A percentile compares a stretch with the other conserved stretches of the same genome.
Conservation (phyloP, 1,284 basidiomycete genomes). For the Cutaneotrichosporon sp. region DNA sequence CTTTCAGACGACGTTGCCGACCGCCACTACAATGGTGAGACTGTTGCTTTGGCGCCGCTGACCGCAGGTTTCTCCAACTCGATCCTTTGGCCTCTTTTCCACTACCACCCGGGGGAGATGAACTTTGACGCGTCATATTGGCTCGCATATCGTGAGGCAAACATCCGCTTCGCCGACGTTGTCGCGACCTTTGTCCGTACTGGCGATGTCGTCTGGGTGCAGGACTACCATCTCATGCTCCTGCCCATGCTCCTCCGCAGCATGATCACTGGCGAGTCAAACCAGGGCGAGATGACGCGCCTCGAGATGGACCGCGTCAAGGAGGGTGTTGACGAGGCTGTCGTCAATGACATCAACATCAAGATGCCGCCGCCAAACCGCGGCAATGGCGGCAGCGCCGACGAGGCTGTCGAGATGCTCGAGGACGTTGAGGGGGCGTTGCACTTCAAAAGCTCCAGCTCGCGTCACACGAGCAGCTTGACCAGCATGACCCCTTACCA, state of each 20-base stretch:
- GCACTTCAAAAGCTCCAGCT: conserved; percentile 27
- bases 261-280: conserved; percentile 70
- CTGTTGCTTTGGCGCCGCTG: background rate
- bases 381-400: conserved; percentile 12
- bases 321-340: conserved; percentile 65
- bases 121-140: conserved; percentile 99
- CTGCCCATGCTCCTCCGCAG: conserved; percentile 90
- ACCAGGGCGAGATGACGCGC: conserved; percentile 63
- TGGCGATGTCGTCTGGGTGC: conserved; percentile 97
- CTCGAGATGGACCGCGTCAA: conserved; percentile 71
- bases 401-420: conserved; percentile 45
- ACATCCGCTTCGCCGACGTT: conserved; percentile 87
- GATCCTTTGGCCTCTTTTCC: conserved; percentile 98
- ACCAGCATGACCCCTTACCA: conserved; percentile 46
- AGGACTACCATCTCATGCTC: conserved; percentile 97
- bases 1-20: conserved; percentile 96
- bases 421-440: conserved; percentile 46
- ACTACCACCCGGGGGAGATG: conserved; percentile 99
- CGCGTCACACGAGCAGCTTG: conserved; percentile 25
- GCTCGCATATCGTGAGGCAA: conserved; percentile 96
- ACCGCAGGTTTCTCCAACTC: conserved; percentile 81
- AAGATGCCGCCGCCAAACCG: conserved; percentile 8
- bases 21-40: conserved; percentile 84
- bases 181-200: conserved; percentile 74
- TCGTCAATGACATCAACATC: conserved; percentile 53